Conservation (phyloP, 768 basidiomycete species). For the Tulasnella sp. region DNA sequence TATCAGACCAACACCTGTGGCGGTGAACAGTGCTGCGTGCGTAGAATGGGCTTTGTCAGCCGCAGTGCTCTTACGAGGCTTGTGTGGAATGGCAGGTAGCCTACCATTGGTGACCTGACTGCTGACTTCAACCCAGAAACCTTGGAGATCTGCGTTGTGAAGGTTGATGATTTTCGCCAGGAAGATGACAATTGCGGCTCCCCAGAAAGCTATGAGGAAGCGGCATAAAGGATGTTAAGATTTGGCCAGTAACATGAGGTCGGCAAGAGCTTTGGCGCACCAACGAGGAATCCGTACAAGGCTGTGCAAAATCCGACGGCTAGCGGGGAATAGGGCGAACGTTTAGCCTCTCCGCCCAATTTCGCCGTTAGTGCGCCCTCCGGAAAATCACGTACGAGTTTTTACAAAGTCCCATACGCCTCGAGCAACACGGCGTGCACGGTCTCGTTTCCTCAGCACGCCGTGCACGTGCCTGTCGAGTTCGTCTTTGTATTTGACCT, state of each 20-base stretch:
- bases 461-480: slow-evolving; percentile 78
- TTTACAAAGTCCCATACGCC: slow-evolving; percentile 82
- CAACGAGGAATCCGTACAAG: slow-evolving; percentile 73
- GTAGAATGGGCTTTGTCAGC: background rate
- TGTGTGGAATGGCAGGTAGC: slow-evolving; percentile 11
- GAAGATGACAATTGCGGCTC: slow-evolving; percentile 75
- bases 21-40: slow-evolving; percentile 62
- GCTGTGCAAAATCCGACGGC: slow-evolving; percentile 68
- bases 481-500: slow-evolving; percentile 39
- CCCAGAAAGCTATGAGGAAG: slow-evolving; percentile 65
- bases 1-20: slow-evolving; percentile 70
- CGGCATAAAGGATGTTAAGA: background rate
- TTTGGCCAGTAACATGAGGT: slow-evolving; percentile 12
- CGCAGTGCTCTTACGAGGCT: background rate
- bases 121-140: slow-evolving; percentile 76
- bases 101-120: slow-evolving; percentile 73
- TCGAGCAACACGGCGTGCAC: slow-evolving; percentile 53
- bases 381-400: slow-evolving; percentile 54
- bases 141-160: slow-evolving; percentile 62
- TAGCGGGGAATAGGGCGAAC: slow-evolving; percentile 33
- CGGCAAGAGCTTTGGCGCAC: slow-evolving; percentile 38
- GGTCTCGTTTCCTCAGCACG: slow-evolving; percentile 59
- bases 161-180: slow-evolving; percentile 64
- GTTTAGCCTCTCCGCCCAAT: background rate
- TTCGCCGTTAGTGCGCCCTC: background rate